A percentile compares a stretch with the other conserved stretches of the same genome.
These are phyloP conservation scores for Ustulina deusta DNA, from an alignment of 2,329 filamentous ascomycete genomes.

Conservation along the genomic window DNA sequence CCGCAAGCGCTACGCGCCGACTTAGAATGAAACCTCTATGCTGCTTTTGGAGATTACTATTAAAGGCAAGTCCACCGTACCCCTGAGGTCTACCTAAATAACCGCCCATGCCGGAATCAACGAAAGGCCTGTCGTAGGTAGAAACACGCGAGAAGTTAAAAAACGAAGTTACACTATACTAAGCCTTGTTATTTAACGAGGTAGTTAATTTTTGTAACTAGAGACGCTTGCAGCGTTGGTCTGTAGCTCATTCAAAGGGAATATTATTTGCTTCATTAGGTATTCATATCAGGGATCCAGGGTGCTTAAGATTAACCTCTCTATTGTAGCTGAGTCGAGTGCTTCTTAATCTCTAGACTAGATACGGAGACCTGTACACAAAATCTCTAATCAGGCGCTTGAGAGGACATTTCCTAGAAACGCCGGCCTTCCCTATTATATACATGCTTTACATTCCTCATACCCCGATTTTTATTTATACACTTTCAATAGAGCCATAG, in stretches of 20 bases:
- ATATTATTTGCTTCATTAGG: neutral
- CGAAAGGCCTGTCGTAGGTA: no score
- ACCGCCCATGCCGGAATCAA: no score
- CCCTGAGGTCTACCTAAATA: no score
- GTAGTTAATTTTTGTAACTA: neutral
- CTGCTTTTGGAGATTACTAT: no score
- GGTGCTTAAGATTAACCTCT: neutral
- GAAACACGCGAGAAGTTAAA: no score
- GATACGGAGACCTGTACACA: slow-evolving; percentile 18
- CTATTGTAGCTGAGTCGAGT: slow-evolving; percentile 40
- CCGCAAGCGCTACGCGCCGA: no score
- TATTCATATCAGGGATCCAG: neutral
- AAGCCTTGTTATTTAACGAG: no score
- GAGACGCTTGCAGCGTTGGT: neutral
- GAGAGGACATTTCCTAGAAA: slow-evolving; percentile 34
- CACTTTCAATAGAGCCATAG: slow-evolving; percentile 22
- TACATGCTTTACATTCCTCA: slow-evolving; percentile 37
- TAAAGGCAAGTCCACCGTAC: no score
- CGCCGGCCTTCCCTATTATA: slow-evolving; percentile 41
- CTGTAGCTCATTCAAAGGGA: neutral
- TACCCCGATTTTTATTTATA: slow-evolving; percentile 33
- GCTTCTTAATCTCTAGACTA: slow-evolving; percentile 32
- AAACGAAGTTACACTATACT: no score
- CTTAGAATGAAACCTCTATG: no score
- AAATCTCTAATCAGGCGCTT: slow-evolving; percentile 28